Conservation (phyloP, 768 basidiomycete genomes). For the Suillus ampliporus region DNA sequence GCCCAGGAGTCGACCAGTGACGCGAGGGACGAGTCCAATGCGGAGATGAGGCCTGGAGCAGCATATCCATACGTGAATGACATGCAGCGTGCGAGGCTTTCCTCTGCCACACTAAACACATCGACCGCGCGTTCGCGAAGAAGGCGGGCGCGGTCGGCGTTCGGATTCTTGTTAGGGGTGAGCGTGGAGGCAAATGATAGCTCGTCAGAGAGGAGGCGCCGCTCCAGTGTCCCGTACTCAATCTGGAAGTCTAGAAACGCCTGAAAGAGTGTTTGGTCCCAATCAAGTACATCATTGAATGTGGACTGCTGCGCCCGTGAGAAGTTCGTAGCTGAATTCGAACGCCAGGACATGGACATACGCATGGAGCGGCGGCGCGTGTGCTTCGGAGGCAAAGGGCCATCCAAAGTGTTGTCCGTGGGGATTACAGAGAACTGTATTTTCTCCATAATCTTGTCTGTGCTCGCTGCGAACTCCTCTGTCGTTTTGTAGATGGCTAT, state of each 20-base stretch:
- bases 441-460: constrained; percentile 82
- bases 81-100: constrained; percentile 74
- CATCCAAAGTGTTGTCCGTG: constrained; percentile 22
- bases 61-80: constrained; percentile 93
- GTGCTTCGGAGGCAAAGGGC: constrained; percentile 33
- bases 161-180: constrained; percentile 33
- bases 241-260: constrained; percentile 92
- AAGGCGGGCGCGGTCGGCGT: constrained; percentile 54
- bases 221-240: constrained; percentile 83
- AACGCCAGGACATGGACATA: constrained; percentile 69
- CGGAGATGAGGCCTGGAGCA: constrained; percentile 69
- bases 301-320: constrained; percentile 13
- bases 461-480: constrained; percentile 78
- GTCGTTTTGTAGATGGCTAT: constrained; percentile 75
- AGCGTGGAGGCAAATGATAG: constrained; percentile 50
- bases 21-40: constrained; percentile 73
- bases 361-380: constrained; percentile 61
- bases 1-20: constrained; percentile 74
- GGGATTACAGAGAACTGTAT: constrained; percentile 46
- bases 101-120: constrained; percentile 79
- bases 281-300: constrained; percentile 55
- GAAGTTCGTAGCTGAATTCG: constrained; percentile 34
- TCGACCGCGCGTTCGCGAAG: constrained; percentile 79
- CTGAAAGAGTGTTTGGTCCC: constrained; percentile 93
- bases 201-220: constrained; percentile 64